phyloP scores from a whole-genome alignment of 306 rosid genomes.

The Corylus heterophylla region DNA sequence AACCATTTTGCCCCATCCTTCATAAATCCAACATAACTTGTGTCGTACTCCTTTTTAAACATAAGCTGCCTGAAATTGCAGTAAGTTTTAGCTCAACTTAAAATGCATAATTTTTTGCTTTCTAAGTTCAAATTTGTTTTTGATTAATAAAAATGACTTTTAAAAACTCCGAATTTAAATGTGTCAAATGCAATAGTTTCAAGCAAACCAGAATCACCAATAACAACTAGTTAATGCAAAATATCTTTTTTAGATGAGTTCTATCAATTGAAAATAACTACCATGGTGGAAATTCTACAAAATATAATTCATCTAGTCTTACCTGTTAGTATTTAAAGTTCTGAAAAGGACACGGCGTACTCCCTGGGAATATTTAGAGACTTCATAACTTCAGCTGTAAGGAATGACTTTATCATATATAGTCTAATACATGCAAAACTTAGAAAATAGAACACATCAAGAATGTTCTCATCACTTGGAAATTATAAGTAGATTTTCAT shows the following conservation, averaged over 20 bases:
- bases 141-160: neutral
- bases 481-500: neutral
- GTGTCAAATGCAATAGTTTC: no score
- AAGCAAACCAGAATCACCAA: neutral
- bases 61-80: conserved; percentile 67
- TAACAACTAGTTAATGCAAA: neutral
- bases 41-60: conserved; percentile 66
- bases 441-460: neutral
- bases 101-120: neutral
- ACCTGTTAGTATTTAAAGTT: conserved; percentile 81
- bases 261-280: neutral
- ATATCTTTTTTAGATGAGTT: neutral
- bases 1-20: conserved; percentile 87
- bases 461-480: neutral
- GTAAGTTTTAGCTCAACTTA: conserved; percentile 21
- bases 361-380: conserved; percentile 70
- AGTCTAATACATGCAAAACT: conserved; percentile 2
- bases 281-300: neutral
- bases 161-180: no score
- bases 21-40: conserved; percentile 71
- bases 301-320: neutral
- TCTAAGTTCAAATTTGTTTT: no score
- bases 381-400: conserved; percentile 87
- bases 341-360: conserved; percentile 79
- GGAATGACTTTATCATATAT: neutral